Evolutionary conservation across 257 asterid genomes (phyloP), one percentile per base, ranked within the genome.

Genomic region (Leonotis leonurus): DNA sequence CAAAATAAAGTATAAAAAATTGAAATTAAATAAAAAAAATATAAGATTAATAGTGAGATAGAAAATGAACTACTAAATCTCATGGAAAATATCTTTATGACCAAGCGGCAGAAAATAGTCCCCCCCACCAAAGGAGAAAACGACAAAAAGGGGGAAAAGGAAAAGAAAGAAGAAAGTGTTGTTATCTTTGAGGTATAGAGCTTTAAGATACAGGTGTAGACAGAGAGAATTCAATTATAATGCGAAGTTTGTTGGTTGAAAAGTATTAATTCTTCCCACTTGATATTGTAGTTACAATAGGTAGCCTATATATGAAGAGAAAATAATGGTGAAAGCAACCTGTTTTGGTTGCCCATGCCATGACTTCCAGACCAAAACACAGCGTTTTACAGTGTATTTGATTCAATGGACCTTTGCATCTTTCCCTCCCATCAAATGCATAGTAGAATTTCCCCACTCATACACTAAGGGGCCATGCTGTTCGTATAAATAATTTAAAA

Each of bases 291-390:
- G 59, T 64, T 36, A 57, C 39, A 51, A 51, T 48, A 56, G 73
- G 70, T 37, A 53, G 62, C 75, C 60, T 40, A 60, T 48, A 50
- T 40, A 39, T 24, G 64, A 62, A 29, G 12, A 16, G 21, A 36
- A 20, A 70, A 67, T 66, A 75, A 73, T 65, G 69, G 66, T 30
- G 83, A 73, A 72, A 74, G 82, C 81, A 72, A 81, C 83, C 35
- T 6, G 66, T 54, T 76, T 69, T 62, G 71, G 53, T 68, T 56
- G 83, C 87, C 85, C 83, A 76, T n/a, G n/a, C n/a, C n/a, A n/a
- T 76, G 62, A 61, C 77, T 62, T 72, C 69, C 63, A 22, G 26
- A 48, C 21, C 48, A 49, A 46, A 14, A 30, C 48, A n/a, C n/a
- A n/a, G n/a, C n/a, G 24, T 29, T 48, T 37, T 27, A 55, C 56